Conservation (phyloP, 2,329 filamentous ascomycete genomes). For the Nakataea oryzae region DNA sequence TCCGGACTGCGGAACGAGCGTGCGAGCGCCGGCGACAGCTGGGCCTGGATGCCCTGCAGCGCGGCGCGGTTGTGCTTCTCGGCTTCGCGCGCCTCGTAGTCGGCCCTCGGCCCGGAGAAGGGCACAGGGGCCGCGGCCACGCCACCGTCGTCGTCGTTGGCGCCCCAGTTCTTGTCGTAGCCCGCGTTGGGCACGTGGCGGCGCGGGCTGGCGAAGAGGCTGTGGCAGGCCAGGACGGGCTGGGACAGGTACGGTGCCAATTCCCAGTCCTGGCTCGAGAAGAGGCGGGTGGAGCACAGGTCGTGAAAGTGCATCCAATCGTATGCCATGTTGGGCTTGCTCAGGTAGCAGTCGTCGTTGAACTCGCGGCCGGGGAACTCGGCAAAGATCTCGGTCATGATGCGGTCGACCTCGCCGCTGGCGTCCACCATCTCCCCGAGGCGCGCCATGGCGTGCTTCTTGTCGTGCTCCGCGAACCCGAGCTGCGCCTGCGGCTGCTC, state of each 20-base stretch:
- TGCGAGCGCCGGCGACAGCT: constrained; percentile 59
- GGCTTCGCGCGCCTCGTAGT: constrained; percentile 72
- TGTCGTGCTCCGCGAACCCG: constrained; percentile 62
- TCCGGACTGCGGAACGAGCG: constrained; percentile 72
- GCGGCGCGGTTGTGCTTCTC: constrained; percentile 68
- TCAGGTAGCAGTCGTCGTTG: constrained; percentile 85
- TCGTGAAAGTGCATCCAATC: constrained; percentile 97
- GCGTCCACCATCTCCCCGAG: constrained; percentile 69
- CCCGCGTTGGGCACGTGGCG: constrained; percentile 30
- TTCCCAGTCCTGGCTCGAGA: constrained; percentile 86
- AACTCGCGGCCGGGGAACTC: constrained; percentile 80
- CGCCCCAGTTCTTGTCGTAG: constrained; percentile 34
- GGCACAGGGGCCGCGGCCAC: constrained; percentile 51
- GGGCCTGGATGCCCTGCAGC: constrained; percentile 62
- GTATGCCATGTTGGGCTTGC: constrained; percentile 78
- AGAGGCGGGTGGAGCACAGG: constrained; percentile 65
- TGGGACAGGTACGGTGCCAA: constrained; percentile 78
- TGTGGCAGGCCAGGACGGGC: constrained; percentile 79
- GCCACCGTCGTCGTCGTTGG: constrained; percentile 18
- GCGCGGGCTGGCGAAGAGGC: constrained; percentile 71
- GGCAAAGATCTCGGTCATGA: constrained; percentile 75
- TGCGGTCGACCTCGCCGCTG: constrained; percentile 66
- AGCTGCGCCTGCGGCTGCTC: constrained; percentile 50
- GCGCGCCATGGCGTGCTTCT: constrained; percentile 62
- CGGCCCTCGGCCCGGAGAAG: constrained; percentile 73